Percentiles rank a stretch among this genome's conserved stretches.
Evolutionary conservation across 805 yeast species (phyloP).

Genomic region (Candida broadrunensis): DNA sequence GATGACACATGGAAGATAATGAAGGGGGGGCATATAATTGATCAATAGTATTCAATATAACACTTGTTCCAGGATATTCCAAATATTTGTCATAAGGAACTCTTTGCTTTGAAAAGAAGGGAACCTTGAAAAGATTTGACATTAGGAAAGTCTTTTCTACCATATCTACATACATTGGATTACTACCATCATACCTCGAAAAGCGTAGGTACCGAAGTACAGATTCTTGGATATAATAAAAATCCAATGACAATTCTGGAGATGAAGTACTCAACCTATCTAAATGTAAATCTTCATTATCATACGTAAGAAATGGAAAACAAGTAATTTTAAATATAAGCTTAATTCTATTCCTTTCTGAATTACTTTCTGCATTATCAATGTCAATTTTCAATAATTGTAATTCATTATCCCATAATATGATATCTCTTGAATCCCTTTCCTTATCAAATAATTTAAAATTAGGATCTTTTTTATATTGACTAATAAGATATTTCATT

Average conservation of each 20-base stretch:
- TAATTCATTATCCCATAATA: not conserved
- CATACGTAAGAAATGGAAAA: not conserved
- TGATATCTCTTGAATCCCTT: not conserved
- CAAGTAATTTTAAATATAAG: not conserved
- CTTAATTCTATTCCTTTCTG: not conserved
- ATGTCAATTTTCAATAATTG: not conserved
- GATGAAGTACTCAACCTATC: not conserved
- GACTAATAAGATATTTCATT: not conserved
- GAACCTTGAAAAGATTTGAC: not conserved
- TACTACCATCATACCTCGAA: too few relatives aligned
- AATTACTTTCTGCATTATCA: not conserved
- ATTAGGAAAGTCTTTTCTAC: not conserved
- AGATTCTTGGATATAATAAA: too few relatives aligned
- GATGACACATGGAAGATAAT: too few relatives aligned
- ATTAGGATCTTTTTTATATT: not conserved
- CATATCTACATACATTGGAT: too few relatives aligned
- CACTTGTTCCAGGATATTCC: not conserved
- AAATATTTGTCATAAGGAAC: not conserved
- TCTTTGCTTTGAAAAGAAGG: not conserved
- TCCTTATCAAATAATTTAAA: not conserved
- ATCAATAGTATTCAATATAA: too few relatives aligned
- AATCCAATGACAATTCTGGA: not conserved
- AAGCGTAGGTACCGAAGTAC: too few relatives aligned
- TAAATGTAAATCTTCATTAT: not conserved
- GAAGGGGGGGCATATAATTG: too few relatives aligned